phyloP scores from a whole-genome alignment of 1,284 basidiomycete genomes.

The Austropuccinia psidii region DNA sequence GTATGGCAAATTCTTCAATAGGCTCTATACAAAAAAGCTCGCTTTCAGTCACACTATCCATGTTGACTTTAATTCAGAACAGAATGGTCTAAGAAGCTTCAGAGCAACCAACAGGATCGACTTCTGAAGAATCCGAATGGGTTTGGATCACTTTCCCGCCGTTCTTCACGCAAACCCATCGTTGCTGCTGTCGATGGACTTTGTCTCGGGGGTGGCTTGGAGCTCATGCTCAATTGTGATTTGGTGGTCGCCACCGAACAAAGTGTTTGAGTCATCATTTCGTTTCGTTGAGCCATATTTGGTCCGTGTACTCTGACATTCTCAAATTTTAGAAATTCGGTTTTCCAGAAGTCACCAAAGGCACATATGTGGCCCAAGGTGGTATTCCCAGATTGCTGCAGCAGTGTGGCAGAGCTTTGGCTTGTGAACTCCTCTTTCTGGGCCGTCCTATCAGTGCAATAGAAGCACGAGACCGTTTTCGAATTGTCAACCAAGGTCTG shows the following conservation, averaged over 20 bases:
- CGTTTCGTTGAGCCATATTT: too few relatives aligned
- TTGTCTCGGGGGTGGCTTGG: slow-evolving; percentile 70
- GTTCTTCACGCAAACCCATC: slow-evolving; percentile 62
- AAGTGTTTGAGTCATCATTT: slow-evolving; percentile 47
- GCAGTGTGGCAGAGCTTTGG: slow-evolving; percentile 53
- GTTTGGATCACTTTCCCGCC: slow-evolving; percentile 66
- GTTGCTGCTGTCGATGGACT: slow-evolving; percentile 74
- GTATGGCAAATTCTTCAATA: slow-evolving; percentile 38
- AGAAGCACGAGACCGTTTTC: slow-evolving; percentile 62
- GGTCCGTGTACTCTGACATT: neutral
- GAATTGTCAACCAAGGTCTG: slow-evolving; percentile 52
- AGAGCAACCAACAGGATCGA: slow-evolving; percentile 48
- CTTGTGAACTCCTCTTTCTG: slow-evolving; percentile 67
- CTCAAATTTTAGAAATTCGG: slow-evolving; percentile 54
- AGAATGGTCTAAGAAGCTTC: slow-evolving; percentile 42
- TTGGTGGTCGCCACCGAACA: slow-evolving; percentile 66
- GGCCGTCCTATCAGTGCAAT: slow-evolving; percentile 61
- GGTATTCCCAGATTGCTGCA: slow-evolving; percentile 52
- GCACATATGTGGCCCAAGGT: slow-evolving; percentile 66
- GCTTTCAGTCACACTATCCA: neutral
- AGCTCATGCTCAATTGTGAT: slow-evolving; percentile 73
- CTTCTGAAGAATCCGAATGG: slow-evolving; percentile 57
- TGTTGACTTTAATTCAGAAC: neutral
- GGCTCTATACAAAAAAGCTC: slow-evolving; percentile 49
- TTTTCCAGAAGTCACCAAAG: slow-evolving; percentile 71